A percentile compares a stretch with the other conserved stretches of the same genome.
phyloP scores from a whole-genome alignment of 805 yeast species.

The Teunomyces tritomae region DNA sequence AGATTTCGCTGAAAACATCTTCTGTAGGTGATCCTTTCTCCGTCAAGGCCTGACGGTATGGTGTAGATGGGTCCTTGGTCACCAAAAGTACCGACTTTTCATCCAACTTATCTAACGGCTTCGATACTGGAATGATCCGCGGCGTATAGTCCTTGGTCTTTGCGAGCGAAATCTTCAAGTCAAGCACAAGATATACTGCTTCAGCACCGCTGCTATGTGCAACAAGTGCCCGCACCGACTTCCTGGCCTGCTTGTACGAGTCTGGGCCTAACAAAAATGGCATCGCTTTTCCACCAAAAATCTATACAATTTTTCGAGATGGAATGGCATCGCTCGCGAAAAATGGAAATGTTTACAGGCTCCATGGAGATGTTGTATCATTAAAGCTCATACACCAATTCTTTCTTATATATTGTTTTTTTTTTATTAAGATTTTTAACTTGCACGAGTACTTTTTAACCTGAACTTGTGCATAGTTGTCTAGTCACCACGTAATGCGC shows the following conservation, averaged over 20 bases:
- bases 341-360: no score
- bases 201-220: conserved; percentile 21
- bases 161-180: conserved; percentile 45
- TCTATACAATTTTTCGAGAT: not conserved
- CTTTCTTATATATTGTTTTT: not conserved
- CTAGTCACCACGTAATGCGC: conserved; percentile 76
- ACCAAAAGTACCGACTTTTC: conserved; percentile 56
- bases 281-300: not conserved
- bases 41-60: conserved; percentile 49
- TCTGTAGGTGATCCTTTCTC: conserved; percentile 54
- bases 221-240: conserved; percentile 14
- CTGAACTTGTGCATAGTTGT: not conserved
- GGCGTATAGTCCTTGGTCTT: conserved; percentile 50
- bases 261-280: conserved; percentile 16
- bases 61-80: conserved; percentile 70
- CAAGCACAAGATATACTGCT: conserved; percentile 43
- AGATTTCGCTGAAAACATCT: conserved; percentile 58
- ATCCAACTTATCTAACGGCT: conserved; percentile 48
- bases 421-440: not conserved
- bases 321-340: not conserved
- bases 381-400: not conserved
- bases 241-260: conserved; percentile 9
- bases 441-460: not conserved
- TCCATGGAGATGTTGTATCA: not conserved
- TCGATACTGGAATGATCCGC: conserved; percentile 56